Percentiles rank a stretch among this genome's conserved stretches.
Evolutionary conservation across 345 rosid species (phyloP).

Genomic region (Arabis hirsuta): DNA sequence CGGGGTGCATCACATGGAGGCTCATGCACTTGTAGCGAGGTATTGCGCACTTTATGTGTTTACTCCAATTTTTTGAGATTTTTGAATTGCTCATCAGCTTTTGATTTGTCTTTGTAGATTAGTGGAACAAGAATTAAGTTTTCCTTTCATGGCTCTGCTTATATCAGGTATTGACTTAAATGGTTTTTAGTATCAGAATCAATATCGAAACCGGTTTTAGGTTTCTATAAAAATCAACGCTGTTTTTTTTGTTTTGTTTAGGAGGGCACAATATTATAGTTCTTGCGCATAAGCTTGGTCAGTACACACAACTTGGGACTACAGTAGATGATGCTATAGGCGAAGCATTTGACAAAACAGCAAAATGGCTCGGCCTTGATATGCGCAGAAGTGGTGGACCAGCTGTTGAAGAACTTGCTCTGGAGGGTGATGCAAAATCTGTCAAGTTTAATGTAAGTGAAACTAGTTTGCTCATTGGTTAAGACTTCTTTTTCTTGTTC

Average conservation of each 20-base stretch:
- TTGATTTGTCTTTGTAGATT: constrained; percentile 52
- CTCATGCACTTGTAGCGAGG: constrained; percentile 95
- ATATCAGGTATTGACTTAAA: constrained; percentile 65
- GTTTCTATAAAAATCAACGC: not conserved
- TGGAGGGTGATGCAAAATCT: constrained; percentile 79
- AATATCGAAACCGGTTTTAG: constrained; percentile 4
- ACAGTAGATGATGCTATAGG: constrained; percentile 97
- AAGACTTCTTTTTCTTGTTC: not conserved
- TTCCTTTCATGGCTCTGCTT: constrained; percentile 94
- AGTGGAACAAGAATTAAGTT: constrained; percentile 68
- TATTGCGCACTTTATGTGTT: constrained; percentile 21
- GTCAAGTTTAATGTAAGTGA: constrained; percentile 72
- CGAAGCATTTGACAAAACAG: constrained; percentile 92
- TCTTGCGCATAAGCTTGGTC: constrained; percentile 88
- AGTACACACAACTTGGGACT: constrained; percentile 88
- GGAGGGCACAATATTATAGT: constrained; percentile 92
- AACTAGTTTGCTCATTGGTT: not conserved
- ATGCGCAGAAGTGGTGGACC: constrained; percentile 94
- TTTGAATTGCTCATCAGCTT: constrained; percentile 7
- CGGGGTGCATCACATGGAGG: constrained; percentile 97
- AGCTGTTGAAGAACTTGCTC: constrained; percentile 92
- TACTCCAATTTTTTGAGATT: not conserved
- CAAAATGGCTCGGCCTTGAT: constrained; percentile 97
- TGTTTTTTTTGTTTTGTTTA: constrained; percentile 33
- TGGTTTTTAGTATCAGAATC: not conserved